Conservation (phyloP, 257 asterid genomes). For the Solanum dulcamara region DNA sequence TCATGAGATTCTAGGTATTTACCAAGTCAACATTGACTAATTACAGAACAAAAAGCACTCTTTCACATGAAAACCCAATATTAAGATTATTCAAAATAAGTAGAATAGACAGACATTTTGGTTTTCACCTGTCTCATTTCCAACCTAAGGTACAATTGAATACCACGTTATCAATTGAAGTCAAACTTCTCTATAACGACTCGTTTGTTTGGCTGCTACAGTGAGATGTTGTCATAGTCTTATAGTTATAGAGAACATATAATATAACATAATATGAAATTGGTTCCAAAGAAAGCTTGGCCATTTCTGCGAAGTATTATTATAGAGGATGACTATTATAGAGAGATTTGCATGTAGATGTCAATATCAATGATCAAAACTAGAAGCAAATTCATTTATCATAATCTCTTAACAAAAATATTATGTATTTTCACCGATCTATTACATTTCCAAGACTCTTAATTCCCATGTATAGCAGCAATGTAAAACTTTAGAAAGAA, state of each 20-base stretch:
- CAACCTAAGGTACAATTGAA: neutral
- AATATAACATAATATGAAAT: neutral
- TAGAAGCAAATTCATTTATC: neutral
- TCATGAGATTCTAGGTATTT: neutral
- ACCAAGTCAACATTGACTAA: neutral
- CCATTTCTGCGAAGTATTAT: neutral
- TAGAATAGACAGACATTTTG: neutral
- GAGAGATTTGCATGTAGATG: neutral
- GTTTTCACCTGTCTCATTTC: neutral
- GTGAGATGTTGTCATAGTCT: neutral
- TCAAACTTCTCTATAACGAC: neutral
- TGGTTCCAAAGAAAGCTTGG: neutral
- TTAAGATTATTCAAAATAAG: neutral
- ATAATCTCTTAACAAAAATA: neutral
- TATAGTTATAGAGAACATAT: neutral
- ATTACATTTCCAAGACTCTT: neutral
- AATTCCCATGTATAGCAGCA: neutral
- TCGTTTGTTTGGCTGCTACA: neutral
- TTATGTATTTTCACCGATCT: neutral
- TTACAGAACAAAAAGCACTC: neutral
- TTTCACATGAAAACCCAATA: neutral
- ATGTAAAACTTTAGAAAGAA: neutral
- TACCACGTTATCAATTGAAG: neutral
- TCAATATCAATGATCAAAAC: neutral
- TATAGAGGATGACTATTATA: neutral